Evolutionary conservation across 2,329 filamentous ascomycete genomes (phyloP).

Genomic region (Phyllosticta citribraziliensis): DNA sequence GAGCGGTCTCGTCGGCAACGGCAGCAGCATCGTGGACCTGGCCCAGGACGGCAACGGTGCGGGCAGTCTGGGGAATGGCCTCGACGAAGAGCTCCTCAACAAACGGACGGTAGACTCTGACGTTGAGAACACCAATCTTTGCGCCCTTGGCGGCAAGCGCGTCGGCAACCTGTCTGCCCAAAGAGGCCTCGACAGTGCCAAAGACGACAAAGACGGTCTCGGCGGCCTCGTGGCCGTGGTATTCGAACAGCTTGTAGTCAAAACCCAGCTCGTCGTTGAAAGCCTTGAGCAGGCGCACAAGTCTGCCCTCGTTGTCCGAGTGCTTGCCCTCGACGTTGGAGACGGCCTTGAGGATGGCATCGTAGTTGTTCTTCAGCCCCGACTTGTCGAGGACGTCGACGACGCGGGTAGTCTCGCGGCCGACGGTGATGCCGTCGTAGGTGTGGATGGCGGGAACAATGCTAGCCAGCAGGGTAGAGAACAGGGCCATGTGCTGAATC

Average conservation of each 20-base stretch:
- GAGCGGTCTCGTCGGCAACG: conserved; percentile 63
- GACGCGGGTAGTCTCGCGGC: conserved; percentile 70
- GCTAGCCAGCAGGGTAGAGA: conserved; percentile 70
- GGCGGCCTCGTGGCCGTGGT: conserved; percentile 70
- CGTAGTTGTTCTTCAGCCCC: conserved; percentile 60
- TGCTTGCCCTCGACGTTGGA: conserved; percentile 57
- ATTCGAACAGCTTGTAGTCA: conserved; percentile 88
- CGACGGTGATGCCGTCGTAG: conserved; percentile 77
- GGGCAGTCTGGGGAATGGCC: conserved; percentile 63
- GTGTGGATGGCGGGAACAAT: conserved; percentile 77
- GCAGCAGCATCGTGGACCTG: conserved; percentile 69
- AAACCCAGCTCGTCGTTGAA: conserved; percentile 91
- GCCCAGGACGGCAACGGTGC: conserved; percentile 74
- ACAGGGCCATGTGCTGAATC: conserved; percentile 89
- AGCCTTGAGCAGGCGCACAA: conserved; percentile 58
- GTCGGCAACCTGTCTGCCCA: conserved; percentile 70
- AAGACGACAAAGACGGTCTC: conserved; percentile 85
- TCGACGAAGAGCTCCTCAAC: conserved; percentile 88
- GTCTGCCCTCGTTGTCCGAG: conserved; percentile 60
- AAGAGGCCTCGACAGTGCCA: conserved; percentile 79
- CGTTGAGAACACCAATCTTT: conserved; percentile 79
- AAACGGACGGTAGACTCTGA: conserved; percentile 90
- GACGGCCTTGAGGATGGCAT: conserved; percentile 52
- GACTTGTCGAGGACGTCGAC: conserved; percentile 70
- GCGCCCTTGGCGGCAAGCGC: conserved; percentile 62